Conservation (phyloP, 306 rosid genomes). For the Vicia sativa region DNA sequence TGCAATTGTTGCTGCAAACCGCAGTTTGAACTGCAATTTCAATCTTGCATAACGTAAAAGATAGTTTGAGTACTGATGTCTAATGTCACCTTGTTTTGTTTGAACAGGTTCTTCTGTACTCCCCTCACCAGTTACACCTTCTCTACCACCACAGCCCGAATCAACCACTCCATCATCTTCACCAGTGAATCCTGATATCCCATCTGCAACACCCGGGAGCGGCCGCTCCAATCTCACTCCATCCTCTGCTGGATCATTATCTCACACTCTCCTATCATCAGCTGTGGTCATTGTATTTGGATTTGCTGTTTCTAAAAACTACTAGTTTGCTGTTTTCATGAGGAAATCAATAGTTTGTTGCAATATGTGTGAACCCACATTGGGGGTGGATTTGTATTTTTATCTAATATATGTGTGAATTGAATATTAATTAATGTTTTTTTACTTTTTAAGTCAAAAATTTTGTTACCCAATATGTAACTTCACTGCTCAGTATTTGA, state of each 20-base stretch:
- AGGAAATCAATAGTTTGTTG: constrained; percentile 1
- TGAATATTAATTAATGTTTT: constrained; percentile 33
- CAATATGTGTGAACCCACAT: constrained; percentile 37
- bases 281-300: constrained; percentile 46
- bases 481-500: no score
- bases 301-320: constrained; percentile 35
- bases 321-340: constrained; percentile 31
- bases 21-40: not conserved
- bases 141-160: constrained; percentile 69
- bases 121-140: constrained; percentile 61
- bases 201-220: constrained; percentile 55
- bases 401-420: constrained; percentile 16
- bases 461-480: constrained; percentile 11
- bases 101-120: constrained; percentile 56
- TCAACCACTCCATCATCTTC: constrained; percentile 40
- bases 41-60: not conserved
- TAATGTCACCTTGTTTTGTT: constrained; percentile 14
- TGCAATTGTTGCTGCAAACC: not conserved
- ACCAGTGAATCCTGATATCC: constrained; percentile 50
- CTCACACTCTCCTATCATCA: constrained; percentile 48
- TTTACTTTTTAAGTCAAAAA: not conserved
- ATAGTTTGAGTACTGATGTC: constrained; percentile 23
- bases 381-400: constrained; percentile 36
- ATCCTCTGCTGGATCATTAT: constrained; percentile 58
- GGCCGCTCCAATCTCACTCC: constrained; percentile 73